Evolutionary conservation across 2,329 filamentous ascomycete species (phyloP).

Genomic region (Exophiala lecanii-corni): DNA sequence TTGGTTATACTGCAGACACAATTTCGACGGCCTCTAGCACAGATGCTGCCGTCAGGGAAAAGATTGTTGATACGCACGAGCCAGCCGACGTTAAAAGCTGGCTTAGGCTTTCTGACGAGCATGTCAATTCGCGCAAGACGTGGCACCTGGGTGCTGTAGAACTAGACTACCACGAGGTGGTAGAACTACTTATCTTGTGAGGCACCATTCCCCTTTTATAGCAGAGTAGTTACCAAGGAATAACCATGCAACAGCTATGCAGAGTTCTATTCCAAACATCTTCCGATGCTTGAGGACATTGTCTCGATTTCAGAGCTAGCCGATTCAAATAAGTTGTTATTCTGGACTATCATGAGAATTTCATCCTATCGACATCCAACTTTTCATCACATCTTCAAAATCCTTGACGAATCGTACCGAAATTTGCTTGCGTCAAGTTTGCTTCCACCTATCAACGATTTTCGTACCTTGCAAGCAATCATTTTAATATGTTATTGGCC

Average conservation of each 20-base stretch:
- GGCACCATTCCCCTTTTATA: background rate
- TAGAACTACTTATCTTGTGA: slow-evolving; percentile 8
- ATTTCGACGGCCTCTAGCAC: too few relatives aligned
- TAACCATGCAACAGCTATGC: slow-evolving; percentile 6
- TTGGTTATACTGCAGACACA: too few relatives aligned
- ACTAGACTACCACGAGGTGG: slow-evolving; percentile 5
- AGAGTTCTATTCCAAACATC: slow-evolving; percentile 6
- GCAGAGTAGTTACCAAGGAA: background rate
- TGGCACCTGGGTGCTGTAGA: slow-evolving; percentile 7
- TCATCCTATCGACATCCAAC: slow-evolving; percentile 3
- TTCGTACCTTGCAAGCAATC: slow-evolving; percentile 8
- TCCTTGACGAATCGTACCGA: slow-evolving; percentile 3
- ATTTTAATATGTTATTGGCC: slow-evolving; percentile 12
- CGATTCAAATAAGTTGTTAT: slow-evolving; percentile 7
- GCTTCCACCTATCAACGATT: slow-evolving; percentile 2
- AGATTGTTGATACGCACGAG: too few relatives aligned
- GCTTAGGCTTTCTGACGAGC: slow-evolving; percentile 4
- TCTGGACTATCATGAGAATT: slow-evolving; percentile 7
- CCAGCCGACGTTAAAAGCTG: too few relatives aligned
- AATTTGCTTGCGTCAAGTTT: slow-evolving; percentile 1
- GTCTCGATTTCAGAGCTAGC: slow-evolving; percentile 5
- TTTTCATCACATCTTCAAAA: slow-evolving; percentile 3
- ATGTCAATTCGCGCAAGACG: background rate
- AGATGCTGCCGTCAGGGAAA: too few relatives aligned
- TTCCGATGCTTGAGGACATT: slow-evolving; percentile 7